Conservation (phyloP, 768 basidiomycete genomes). For the Russula lepida region DNA sequence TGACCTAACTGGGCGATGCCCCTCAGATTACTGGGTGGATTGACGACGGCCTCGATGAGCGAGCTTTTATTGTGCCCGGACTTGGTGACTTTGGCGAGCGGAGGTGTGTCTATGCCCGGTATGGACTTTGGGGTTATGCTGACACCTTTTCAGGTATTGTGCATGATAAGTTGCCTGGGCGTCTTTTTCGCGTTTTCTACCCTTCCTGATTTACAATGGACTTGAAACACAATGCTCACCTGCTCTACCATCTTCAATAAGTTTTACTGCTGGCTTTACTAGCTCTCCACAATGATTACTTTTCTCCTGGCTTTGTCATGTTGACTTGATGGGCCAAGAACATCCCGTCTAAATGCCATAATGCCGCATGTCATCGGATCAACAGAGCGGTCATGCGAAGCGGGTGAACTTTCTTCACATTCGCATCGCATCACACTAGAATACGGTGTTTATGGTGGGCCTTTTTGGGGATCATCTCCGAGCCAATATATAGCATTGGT, state of each 20-base stretch:
- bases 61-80: constrained; percentile 85
- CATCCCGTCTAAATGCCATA: too few species aligned
- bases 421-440: too few species aligned
- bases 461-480: not conserved
- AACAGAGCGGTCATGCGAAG: not conserved
- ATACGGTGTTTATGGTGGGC: not conserved
- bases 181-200: not conserved
- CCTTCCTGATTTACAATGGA: not conserved
- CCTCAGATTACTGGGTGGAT: constrained; percentile 90
- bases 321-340: not conserved
- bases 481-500: not conserved
- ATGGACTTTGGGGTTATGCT: not conserved
- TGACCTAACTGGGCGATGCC: not conserved
- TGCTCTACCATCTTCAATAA: not conserved
- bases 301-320: not conserved
- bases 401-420: not conserved
- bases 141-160: constrained; percentile 16
- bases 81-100: constrained; percentile 97
- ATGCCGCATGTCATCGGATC: not conserved
- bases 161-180: constrained; percentile 4
- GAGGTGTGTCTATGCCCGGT: constrained; percentile 38
- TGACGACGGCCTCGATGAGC: constrained; percentile 85
- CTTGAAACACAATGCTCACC: not conserved
- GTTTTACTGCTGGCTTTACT: not conserved
- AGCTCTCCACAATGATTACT: not conserved